Conservation (phyloP, 1,139 yeast species). For the Barnettozyma hawaiiensis region DNA sequence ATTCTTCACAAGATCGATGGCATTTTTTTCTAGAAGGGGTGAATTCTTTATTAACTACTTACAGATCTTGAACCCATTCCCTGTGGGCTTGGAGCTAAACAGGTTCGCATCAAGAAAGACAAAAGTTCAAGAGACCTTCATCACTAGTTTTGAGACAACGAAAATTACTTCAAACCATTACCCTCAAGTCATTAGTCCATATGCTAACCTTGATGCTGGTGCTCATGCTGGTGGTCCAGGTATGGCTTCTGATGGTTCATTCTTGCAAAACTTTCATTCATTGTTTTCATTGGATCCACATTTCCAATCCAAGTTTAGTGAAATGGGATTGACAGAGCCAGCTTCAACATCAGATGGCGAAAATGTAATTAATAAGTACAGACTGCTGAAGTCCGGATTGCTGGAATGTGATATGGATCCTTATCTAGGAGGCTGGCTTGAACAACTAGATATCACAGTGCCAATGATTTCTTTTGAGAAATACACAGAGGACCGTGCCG, state of each 20-base stretch:
- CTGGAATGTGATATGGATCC: constrained; percentile 20
- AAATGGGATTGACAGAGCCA: neutral
- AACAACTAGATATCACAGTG: neutral
- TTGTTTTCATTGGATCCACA: constrained; percentile 12
- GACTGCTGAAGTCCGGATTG: constrained; percentile 10
- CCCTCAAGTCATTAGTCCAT: constrained; percentile 14
- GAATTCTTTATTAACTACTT: constrained; percentile 19
- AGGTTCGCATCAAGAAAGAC: constrained; percentile 21
- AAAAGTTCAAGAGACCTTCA: constrained; percentile 15
- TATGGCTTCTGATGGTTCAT: constrained; percentile 9
- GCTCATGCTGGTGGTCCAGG: neutral
- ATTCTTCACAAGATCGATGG: constrained; percentile 17
- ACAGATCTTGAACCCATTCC: constrained; percentile 17
- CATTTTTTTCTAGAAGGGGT: constrained; percentile 20
- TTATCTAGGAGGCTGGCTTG: constrained; percentile 11
- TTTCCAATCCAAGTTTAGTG: neutral
- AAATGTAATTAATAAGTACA: neutral
- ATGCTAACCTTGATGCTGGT: neutral
- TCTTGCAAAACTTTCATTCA: constrained; percentile 13
- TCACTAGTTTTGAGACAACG: constrained; percentile 13
- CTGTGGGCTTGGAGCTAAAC: constrained; percentile 14
- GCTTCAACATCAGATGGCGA: no score
- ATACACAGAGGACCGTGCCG: constrained; percentile 16
- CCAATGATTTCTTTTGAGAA: constrained; percentile 5
- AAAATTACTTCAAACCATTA: constrained; percentile 13